Percentiles rank a stretch among this genome's conserved stretches.
phyloP scores from a whole-genome alignment of 2,329 filamentous ascomycete species.

The Colletotrichum sp. region DNA sequence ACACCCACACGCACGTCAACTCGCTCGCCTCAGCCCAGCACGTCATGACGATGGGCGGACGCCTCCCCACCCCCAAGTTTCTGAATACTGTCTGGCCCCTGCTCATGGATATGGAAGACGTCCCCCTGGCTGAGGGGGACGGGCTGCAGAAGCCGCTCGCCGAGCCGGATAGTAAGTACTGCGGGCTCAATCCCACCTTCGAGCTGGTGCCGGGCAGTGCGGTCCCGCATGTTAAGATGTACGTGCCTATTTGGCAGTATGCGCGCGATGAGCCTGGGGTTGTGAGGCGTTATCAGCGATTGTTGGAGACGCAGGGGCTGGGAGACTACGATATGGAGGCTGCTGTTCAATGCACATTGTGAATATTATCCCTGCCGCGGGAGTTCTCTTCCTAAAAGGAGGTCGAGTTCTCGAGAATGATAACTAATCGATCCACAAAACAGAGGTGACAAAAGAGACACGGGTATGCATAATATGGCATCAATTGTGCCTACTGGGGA shows the following conservation, averaged over 20 bases:
- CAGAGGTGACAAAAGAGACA: neutral
- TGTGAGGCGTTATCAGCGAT: neutral
- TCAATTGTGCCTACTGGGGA: neutral
- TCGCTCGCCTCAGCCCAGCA: neutral
- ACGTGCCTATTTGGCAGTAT: neutral
- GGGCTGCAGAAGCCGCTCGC: neutral
- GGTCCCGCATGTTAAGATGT: neutral
- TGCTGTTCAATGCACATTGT: neutral
- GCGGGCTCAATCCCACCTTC: neutral
- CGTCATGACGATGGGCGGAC: neutral
- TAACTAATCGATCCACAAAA: neutral
- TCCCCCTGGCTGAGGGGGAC: neutral
- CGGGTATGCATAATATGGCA: neutral
- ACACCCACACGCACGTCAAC: neutral
- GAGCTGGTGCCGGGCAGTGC: neutral
- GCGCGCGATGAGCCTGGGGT: neutral
- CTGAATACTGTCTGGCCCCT: neutral
- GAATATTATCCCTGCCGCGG: neutral
- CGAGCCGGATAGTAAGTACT: neutral
- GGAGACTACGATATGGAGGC: neutral
- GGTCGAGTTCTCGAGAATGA: accelerated
- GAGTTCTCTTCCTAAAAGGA: accelerated
- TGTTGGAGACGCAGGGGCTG: neutral
- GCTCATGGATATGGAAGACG: neutral
- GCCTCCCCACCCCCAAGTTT: neutral